Conservation (phyloP, 2,329 filamentous ascomycete species). For the Cercospora citrullina region DNA sequence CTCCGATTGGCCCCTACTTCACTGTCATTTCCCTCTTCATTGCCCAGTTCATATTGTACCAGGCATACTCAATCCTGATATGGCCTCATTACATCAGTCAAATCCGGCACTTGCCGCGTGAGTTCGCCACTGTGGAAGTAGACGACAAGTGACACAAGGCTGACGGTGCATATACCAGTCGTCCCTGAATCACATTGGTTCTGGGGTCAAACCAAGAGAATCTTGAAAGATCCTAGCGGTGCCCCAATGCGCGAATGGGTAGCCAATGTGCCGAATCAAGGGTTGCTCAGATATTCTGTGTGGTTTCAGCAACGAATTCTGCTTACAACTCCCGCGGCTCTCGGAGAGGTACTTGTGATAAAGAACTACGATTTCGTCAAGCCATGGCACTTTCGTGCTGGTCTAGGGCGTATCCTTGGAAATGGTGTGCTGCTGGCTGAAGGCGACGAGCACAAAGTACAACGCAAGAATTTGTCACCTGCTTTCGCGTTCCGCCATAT, state of each 20-base stretch:
- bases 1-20: conserved; percentile 39
- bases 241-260: conserved; percentile 54
- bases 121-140: not conserved
- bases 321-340: conserved; percentile 48
- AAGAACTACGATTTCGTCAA: conserved; percentile 56
- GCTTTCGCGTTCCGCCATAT: conserved; percentile 54
- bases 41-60: conserved; percentile 39
- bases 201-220: conserved; percentile 46
- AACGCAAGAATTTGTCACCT: conserved; percentile 51
- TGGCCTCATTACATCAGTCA: conserved; percentile 62
- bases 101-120: conserved; percentile 55
- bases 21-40: conserved; percentile 47
- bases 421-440: conserved; percentile 76
- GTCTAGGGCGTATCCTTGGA: conserved; percentile 66
- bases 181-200: conserved; percentile 34
- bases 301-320: conserved; percentile 49
- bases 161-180: not conserved
- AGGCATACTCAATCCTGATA: conserved; percentile 50
- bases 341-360: conserved; percentile 53
- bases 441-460: conserved; percentile 81
- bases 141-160: conserved; percentile 46
- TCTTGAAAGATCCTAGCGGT: conserved; percentile 46
- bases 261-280: conserved; percentile 55
- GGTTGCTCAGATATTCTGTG: conserved; percentile 55
- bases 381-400: conserved; percentile 48